Evolutionary conservation across 192 early-diverging fungal species (phyloP).

Genomic region (Kickxella alabastrina): DNA sequence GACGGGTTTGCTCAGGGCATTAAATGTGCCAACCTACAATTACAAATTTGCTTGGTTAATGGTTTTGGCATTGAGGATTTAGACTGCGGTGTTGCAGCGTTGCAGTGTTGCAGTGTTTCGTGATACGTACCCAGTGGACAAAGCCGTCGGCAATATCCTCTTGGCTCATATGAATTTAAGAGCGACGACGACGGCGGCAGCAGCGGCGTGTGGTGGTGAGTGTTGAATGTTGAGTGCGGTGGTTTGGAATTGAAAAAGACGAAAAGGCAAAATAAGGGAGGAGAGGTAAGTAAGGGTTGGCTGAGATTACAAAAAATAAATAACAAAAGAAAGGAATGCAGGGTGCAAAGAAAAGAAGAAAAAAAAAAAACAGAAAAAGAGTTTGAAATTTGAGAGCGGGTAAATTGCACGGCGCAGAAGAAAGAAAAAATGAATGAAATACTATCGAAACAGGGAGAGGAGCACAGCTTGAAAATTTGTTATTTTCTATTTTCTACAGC

Average conservation of each 20-base stretch:
- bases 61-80: too few relatives aligned
- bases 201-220: neutral
- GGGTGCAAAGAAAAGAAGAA: too few relatives aligned
- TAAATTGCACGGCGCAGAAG: too few relatives aligned
- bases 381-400: too few relatives aligned
- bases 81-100: too few relatives aligned
- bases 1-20: slow-evolving; percentile 38
- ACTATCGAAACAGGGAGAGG: neutral
- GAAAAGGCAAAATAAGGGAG: neutral
- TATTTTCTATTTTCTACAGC: slow-evolving; percentile 1
- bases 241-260: neutral
- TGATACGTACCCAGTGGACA: slow-evolving; percentile 44
- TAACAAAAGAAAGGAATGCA: too few relatives aligned
- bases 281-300: too few relatives aligned
- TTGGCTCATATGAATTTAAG: slow-evolving; percentile 21
- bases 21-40: slow-evolving; percentile 45
- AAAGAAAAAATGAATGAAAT: neutral
- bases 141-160: slow-evolving; percentile 48
- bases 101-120: neutral
- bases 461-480: neutral
- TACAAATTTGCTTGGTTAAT: too few relatives aligned
- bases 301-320: too few relatives aligned
- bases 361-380: too few relatives aligned
- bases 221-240: neutral
- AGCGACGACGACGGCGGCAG: neutral